Percentiles rank a stretch among this genome's conserved stretches.
Evolutionary conservation across 305 asterid species (phyloP).

Genomic region (Fraxinus angustifolia): DNA sequence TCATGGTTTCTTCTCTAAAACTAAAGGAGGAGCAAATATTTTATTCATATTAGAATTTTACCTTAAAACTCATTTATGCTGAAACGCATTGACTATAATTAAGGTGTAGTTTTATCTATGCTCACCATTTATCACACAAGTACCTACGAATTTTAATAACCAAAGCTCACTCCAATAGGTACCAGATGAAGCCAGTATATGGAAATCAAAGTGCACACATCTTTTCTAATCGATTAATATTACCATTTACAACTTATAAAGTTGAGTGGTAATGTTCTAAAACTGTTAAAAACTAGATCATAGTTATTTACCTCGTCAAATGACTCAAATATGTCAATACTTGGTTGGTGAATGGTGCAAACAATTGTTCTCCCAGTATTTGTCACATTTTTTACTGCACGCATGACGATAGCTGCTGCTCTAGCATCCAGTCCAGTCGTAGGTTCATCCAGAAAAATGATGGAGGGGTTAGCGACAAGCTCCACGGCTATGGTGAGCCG

Average conservation of each 20-base stretch:
- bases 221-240: background rate
- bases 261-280: background rate
- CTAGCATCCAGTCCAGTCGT: slow-evolving; percentile 80
- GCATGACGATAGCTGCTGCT: slow-evolving; percentile 83
- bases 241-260: background rate
- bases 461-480: slow-evolving; percentile 74
- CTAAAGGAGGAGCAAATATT: background rate
- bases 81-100: background rate
- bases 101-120: background rate
- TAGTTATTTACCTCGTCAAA: slow-evolving; percentile 60
- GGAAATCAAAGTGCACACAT: background rate
- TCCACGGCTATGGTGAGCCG: slow-evolving; percentile 80
- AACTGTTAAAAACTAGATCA: background rate
- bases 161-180: background rate
- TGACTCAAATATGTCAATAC: slow-evolving; percentile 74
- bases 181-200: background rate
- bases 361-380: slow-evolving; percentile 79
- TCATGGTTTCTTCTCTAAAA: background rate
- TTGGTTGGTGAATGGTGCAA: slow-evolving; percentile 85
- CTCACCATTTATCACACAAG: background rate
- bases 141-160: background rate
- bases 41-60: background rate
- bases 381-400: slow-evolving; percentile 77
- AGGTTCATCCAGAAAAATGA: slow-evolving; percentile 77
- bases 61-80: background rate